phyloP scores from a whole-genome alignment of 768 basidiomycete species.

The Tylopilus balloui region DNA sequence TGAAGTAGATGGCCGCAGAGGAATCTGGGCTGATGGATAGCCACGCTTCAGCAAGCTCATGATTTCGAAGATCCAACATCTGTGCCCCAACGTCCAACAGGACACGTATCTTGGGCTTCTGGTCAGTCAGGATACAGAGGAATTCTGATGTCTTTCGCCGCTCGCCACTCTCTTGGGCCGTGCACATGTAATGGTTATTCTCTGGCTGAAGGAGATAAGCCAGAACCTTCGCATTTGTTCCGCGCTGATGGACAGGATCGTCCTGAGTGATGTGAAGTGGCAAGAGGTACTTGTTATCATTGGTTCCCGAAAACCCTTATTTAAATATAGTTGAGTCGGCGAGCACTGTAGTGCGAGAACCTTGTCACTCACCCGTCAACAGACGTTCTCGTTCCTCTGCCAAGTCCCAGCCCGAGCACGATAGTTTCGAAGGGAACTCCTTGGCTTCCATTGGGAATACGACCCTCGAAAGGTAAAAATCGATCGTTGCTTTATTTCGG shows the following conservation, averaged over 20 bases:
- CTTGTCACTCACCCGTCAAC: no score
- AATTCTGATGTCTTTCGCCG: slow-evolving; percentile 16
- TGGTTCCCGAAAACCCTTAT: slow-evolving; percentile 41
- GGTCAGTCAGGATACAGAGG: slow-evolving; percentile 31
- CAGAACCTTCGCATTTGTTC: slow-evolving; percentile 44
- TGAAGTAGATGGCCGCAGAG: slow-evolving; percentile 33
- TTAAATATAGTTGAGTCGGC: background rate
- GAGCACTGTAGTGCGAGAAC: no score
- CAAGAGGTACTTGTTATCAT: slow-evolving; percentile 37
- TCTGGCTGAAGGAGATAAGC: slow-evolving; percentile 28
- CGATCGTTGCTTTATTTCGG: no score
- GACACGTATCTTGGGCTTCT: slow-evolving; percentile 40
- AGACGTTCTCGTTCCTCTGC: no score
- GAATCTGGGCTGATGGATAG: slow-evolving; percentile 21
- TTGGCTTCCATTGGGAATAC: slow-evolving; percentile 25
- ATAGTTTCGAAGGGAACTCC: no score
- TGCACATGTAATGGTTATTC: slow-evolving; percentile 17
- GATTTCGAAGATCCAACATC: slow-evolving; percentile 47
- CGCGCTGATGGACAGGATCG: slow-evolving; percentile 27
- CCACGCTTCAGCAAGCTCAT: slow-evolving; percentile 40
- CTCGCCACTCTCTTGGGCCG: slow-evolving; percentile 6
- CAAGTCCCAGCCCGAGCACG: no score
- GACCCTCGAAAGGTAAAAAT: slow-evolving; percentile 17
- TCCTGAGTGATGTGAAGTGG: slow-evolving; percentile 32
- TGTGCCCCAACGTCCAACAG: slow-evolving; percentile 56